phyloP scores from a whole-genome alignment of 2,329 filamentous ascomycete species.

The Aspergillus udagawae region DNA sequence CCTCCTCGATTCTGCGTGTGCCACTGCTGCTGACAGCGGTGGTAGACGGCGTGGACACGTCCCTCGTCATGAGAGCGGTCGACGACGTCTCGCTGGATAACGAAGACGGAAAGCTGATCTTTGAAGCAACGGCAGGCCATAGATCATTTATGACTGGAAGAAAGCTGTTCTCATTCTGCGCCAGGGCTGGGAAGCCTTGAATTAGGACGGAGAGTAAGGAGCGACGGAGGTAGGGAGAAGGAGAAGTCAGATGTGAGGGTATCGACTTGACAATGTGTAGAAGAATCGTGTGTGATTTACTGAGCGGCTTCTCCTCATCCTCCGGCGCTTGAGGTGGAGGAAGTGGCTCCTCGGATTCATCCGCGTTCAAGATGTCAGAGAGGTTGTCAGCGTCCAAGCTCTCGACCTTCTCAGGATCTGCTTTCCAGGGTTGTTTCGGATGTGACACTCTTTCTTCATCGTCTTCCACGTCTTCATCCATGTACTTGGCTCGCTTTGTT shows the following conservation, averaged over 20 bases:
- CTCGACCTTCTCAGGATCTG: conserved; percentile 20
- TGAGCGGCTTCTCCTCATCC: conserved; percentile 58
- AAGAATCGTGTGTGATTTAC: conserved; percentile 76
- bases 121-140: conserved; percentile 69
- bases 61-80: conserved; percentile 18
- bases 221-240: conserved; percentile 71
- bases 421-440: conserved; percentile 31
- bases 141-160: conserved; percentile 84
- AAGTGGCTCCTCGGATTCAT: conserved; percentile 32
- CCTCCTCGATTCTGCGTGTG: conserved; percentile 15
- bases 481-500: conserved; percentile 23
- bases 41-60: conserved; percentile 7
- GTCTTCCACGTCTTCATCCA: conserved; percentile 19
- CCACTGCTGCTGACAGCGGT: conserved; percentile 59
- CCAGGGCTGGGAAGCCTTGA: conserved; percentile 68
- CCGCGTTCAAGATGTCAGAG: conserved; percentile 31
- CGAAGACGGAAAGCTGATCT: conserved; percentile 42
- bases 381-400: conserved; percentile 27
- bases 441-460: conserved; percentile 22
- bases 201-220: conserved; percentile 73
- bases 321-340: conserved; percentile 46
- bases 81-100: conserved; percentile 53
- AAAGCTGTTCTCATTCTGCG: conserved; percentile 74
- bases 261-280: conserved; percentile 77
- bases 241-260: conserved; percentile 85